Evolutionary conservation across 1,139 yeast species (phyloP).

Genomic region (Magnusiomyces suaveolens): DNA sequence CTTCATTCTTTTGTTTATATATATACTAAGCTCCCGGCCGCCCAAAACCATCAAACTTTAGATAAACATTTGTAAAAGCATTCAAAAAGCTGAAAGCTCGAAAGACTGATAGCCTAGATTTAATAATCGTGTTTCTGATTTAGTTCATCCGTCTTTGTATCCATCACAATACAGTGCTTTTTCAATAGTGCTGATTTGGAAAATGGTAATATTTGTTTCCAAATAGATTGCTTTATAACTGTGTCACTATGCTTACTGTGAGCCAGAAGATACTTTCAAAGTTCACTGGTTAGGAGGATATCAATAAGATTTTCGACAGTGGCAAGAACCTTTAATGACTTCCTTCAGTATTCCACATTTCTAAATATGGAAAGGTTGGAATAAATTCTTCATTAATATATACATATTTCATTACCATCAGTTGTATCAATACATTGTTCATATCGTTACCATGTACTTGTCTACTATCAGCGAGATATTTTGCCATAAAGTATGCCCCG

Average conservation of each 20-base stretch:
- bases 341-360: conserved; percentile 19
- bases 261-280: not conserved
- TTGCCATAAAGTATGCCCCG: not conserved
- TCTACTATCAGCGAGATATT: conserved; percentile 32
- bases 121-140: conserved; percentile 34
- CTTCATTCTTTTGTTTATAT: no score
- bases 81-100: conserved; percentile 41
- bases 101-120: conserved; percentile 37
- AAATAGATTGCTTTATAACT: not conserved
- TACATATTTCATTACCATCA: conserved; percentile 29
- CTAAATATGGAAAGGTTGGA: conserved; percentile 14
- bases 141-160: conserved; percentile 39
- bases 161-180: conserved; percentile 35
- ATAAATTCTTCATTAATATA: conserved; percentile 35
- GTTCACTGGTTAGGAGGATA: conserved; percentile 3
- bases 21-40: no score
- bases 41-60: no score
- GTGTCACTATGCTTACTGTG: no score
- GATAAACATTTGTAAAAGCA: conserved; percentile 10
- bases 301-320: conserved; percentile 13
- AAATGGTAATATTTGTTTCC: not conserved
- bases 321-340: conserved; percentile 26
- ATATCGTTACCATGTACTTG: conserved; percentile 29
- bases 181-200: conserved; percentile 20
- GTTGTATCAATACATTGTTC: conserved; percentile 30